phyloP scores from a whole-genome alignment of 257 asterid genomes.

The Linaria vulgaris region DNA sequence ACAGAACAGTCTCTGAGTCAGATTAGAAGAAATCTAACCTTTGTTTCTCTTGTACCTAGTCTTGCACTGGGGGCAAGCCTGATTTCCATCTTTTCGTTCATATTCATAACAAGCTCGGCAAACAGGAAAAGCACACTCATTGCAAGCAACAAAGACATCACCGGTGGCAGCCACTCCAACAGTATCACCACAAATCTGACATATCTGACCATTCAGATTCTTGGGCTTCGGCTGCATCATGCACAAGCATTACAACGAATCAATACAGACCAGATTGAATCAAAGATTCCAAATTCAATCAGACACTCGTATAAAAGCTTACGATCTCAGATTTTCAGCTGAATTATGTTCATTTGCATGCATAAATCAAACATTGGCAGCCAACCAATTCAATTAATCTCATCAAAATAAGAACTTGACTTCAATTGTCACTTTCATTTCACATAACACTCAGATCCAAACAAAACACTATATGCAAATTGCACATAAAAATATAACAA shows the following conservation, averaged over 20 bases:
- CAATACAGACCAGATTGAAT: too few species aligned
- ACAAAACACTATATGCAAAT: conserved; percentile 2
- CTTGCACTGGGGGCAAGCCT: conserved; percentile 87
- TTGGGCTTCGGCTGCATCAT: conserved; percentile 67
- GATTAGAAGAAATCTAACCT: conserved; percentile 44
- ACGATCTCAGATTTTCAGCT: conserved; percentile 15
- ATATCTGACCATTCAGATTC: conserved; percentile 66
- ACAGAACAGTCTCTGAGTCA: neutral
- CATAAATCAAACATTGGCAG: neutral
- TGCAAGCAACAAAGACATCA: conserved; percentile 84
- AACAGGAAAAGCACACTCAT: conserved; percentile 92
- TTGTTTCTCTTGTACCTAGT: conserved; percentile 83
- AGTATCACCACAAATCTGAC: conserved; percentile 89
- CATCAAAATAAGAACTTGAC: neutral
- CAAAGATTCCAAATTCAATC: neutral
- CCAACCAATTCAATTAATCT: conserved; percentile 7
- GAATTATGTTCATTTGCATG: conserved; percentile 7
- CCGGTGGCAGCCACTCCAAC: conserved; percentile 68
- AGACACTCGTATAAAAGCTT: neutral
- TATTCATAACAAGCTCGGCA: conserved; percentile 92
- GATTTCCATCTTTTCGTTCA: conserved; percentile 91
- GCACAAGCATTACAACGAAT: conserved; percentile 16
- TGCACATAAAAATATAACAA: neutral
- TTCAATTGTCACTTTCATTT: conserved; percentile 3
- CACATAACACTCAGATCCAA: conserved; percentile 29